Evolutionary conservation across 192 early-diverging fungal species (phyloP).

Genomic region (Gonapodya prolifera): DNA sequence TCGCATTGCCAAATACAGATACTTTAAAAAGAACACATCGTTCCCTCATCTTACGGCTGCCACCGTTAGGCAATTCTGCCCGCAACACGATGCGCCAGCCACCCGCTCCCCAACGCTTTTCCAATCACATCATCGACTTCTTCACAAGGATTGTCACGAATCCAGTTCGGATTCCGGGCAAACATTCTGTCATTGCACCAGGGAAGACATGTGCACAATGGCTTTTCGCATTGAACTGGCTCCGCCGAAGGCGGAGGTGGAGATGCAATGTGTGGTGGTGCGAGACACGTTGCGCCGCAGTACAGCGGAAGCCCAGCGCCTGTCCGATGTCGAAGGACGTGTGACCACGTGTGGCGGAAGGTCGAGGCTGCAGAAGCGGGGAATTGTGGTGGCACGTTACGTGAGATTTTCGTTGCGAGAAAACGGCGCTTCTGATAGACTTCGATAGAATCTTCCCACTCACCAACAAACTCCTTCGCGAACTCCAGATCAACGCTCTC

Average conservation of each 20-base stretch:
- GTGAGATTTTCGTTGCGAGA: too few relatives aligned
- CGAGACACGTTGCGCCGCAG: not conserved
- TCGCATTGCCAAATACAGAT: too few relatives aligned
- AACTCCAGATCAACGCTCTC: not conserved
- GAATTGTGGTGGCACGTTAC: too few relatives aligned
- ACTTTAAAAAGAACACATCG: too few relatives aligned
- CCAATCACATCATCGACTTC: not conserved
- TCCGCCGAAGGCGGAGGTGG: not conserved
- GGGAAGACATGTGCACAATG: not conserved
- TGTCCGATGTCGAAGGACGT: not conserved
- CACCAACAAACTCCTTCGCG: not conserved
- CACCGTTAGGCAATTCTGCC: not conserved
- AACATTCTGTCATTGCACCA: not conserved
- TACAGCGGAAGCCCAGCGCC: not conserved
- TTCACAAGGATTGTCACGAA: not conserved
- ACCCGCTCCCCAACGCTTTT: not conserved
- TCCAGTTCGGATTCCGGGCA: not conserved
- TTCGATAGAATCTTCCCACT: not conserved
- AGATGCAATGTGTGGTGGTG: not conserved
- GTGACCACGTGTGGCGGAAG: not conserved
- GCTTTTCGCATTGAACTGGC: not conserved
- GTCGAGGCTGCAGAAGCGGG: not conserved
- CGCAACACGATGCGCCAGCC: not conserved
- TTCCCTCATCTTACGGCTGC: not conserved
- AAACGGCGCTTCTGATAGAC: too few relatives aligned